Percentiles rank a stretch among this genome's conserved stretches.
These are phyloP conservation scores for Caryopteris hybrid DNA, from an alignment of 305 asterid species.

Conservation along the genomic window DNA sequence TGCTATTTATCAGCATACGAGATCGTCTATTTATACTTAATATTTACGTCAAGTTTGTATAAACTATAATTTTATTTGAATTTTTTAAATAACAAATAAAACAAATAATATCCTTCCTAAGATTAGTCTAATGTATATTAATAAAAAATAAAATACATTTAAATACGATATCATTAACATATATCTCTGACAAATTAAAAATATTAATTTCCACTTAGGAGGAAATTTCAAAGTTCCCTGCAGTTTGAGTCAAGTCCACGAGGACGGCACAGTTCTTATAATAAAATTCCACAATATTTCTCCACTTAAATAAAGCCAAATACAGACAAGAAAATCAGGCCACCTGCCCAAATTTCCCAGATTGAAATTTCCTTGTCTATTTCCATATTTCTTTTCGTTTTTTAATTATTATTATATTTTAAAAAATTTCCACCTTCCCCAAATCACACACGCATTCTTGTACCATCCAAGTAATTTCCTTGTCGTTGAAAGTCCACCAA, in stretches of 20 bases:
- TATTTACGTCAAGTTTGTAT: too few species aligned
- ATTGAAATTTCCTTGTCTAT: constrained; percentile 14
- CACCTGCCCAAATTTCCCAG: constrained; percentile 15
- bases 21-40: too few species aligned
- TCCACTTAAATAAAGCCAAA: constrained; percentile 2
- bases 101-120: too few species aligned
- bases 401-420: too few species aligned
- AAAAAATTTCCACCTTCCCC: constrained; percentile 2
- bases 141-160: too few species aligned
- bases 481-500: constrained; percentile 2
- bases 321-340: constrained; percentile 18
- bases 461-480: constrained; percentile 19
- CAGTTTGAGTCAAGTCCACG: constrained; percentile 8
- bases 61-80: too few species aligned
- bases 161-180: too few species aligned
- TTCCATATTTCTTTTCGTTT: neutral
- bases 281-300: neutral
- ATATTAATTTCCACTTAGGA: neutral
- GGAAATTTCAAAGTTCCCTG: constrained; percentile 5
- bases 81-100: too few species aligned
- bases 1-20: too few species aligned
- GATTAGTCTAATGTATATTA: too few species aligned
- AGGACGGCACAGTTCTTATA: neutral
- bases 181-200: too few species aligned
- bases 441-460: constrained; percentile 4